phyloP scores from a whole-genome alignment of 2,329 filamentous ascomycete species.

The Aspergillus jensenii region DNA sequence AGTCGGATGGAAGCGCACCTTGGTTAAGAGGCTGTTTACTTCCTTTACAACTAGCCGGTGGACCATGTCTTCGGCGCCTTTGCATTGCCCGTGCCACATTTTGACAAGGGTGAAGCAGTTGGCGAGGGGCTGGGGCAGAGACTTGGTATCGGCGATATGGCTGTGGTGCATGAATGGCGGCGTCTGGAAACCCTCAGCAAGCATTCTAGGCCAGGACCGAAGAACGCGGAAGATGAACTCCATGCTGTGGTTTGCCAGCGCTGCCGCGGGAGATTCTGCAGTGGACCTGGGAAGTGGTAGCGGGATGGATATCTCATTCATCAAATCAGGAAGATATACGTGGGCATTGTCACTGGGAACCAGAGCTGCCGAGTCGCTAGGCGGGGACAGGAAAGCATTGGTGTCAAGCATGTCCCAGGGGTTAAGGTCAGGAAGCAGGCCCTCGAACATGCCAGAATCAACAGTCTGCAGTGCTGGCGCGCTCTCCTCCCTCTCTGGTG shows the following conservation, averaged over 20 bases:
- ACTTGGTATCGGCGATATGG: background rate
- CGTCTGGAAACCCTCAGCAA: constrained; percentile 1
- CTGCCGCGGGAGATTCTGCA: background rate
- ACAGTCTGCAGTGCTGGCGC: background rate
- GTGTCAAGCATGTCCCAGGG: background rate
- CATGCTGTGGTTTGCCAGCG: constrained; percentile 6
- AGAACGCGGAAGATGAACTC: constrained; percentile 5
- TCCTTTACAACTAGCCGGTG: background rate
- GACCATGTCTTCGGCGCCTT: constrained; percentile 2
- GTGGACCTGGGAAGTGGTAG: background rate
- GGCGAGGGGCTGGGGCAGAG: background rate
- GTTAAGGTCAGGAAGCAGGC: background rate
- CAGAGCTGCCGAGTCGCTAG: background rate
- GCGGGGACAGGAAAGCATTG: background rate
- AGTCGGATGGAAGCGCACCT: background rate
- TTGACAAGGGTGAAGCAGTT: constrained; percentile 1
- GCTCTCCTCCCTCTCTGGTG: background rate
- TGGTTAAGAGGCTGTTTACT: background rate
- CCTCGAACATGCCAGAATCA: background rate
- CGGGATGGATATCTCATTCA: background rate
- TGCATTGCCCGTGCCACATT: constrained; percentile 4
- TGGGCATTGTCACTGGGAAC: background rate
- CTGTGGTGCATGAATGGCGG: constrained; percentile 2
- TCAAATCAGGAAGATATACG: background rate
- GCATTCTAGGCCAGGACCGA: constrained; percentile 3